Base-by-base conservation (phyloP, 129 eudicot species). In the Helichrysum umbraculigerum region DNA sequence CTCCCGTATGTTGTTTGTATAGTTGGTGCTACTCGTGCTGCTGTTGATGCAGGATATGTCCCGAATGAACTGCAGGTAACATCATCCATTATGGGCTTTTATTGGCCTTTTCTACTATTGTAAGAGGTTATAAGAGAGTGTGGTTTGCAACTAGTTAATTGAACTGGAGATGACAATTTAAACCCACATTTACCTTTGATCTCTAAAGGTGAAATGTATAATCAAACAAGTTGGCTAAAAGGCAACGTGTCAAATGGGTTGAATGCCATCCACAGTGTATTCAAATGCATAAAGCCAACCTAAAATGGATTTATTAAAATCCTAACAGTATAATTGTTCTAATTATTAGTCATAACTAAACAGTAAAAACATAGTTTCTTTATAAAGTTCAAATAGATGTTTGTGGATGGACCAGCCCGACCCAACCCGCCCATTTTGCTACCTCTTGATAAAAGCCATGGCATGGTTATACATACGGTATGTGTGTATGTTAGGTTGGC, bases 1-100 rank as follows among this genome's bases (percentile, higher is more conserved):
- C 7, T 65, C 28, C 6, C 20, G 37, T 2, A 15, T 66, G 57
- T 74, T 80, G 56, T 82, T 57, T 68, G 64, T 41, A 33, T 71
- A 94, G 98, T 94, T 84, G 98, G 98, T 66, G 98, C 98, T 61
- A 94, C 97, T 74, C 93, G 98, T 84, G 98, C 98, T 76, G 97
- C 98, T 78, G 98, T 94, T 41, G 98, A 94, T 84, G 97, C 97
- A 6, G 97, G 97, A 72, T 94, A 80, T 57, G 97, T 94, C 78
- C 96, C 96, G 7, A 94, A 94, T 75, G 98, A 91, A 21, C 92
- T 93, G 47, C 98, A 93, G 98, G 98, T 93, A 80, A 80, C 66
- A 20, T 44, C 66, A 20, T 44, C 37, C 47, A 30, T 64, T 11
- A 20, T 32, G 30, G 28, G 28, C 28, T 25, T 25, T 30, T 22